A percentile compares a stretch with the other conserved stretches of the same genome.
Evolutionary conservation across 2,329 filamentous ascomycete species (phyloP).

Genomic region (Myriangium duriaei): DNA sequence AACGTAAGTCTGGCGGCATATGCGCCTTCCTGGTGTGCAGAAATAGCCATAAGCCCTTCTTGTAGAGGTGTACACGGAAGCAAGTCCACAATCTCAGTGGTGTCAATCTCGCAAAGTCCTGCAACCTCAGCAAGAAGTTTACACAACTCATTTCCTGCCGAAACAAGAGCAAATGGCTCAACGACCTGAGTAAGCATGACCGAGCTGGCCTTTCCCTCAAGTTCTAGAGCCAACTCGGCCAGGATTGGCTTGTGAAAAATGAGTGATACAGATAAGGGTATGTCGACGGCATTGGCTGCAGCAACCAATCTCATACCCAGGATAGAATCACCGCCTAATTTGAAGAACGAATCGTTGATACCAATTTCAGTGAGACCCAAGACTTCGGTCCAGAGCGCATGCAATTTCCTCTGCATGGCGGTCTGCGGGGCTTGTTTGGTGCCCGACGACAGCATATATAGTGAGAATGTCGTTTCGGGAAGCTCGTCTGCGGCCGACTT

Average conservation of each 20-base stretch:
- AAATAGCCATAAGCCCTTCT: constrained; percentile 1
- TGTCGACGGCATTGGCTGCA: background rate
- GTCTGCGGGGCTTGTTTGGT: constrained; percentile 20
- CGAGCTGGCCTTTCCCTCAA: background rate
- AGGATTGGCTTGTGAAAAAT: background rate
- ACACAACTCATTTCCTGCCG: background rate
- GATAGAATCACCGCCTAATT: constrained; percentile 48
- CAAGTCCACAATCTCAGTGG: constrained; percentile 1
- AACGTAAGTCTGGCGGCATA: background rate
- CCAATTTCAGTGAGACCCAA: constrained; percentile 38
- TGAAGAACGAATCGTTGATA: constrained; percentile 47
- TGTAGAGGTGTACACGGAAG: constrained; percentile 5
- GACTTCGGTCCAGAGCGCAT: constrained; percentile 37
- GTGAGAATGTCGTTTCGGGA: constrained; percentile 13
- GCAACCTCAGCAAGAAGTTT: constrained; percentile 10
- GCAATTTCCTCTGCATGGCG: constrained; percentile 27
- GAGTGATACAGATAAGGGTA: background rate
- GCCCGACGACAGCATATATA: background rate
- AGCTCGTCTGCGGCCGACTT: constrained; percentile 21
- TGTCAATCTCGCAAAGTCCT: background rate
- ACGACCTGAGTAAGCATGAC: background rate
- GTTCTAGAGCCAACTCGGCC: constrained; percentile 5
- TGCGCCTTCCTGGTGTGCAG: background rate
- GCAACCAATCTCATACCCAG: constrained; percentile 47
- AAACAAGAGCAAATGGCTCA: background rate